Evolutionary conservation across 352 stramenopile species (phyloP).

Genomic region (Globisporangium spiculum): DNA sequence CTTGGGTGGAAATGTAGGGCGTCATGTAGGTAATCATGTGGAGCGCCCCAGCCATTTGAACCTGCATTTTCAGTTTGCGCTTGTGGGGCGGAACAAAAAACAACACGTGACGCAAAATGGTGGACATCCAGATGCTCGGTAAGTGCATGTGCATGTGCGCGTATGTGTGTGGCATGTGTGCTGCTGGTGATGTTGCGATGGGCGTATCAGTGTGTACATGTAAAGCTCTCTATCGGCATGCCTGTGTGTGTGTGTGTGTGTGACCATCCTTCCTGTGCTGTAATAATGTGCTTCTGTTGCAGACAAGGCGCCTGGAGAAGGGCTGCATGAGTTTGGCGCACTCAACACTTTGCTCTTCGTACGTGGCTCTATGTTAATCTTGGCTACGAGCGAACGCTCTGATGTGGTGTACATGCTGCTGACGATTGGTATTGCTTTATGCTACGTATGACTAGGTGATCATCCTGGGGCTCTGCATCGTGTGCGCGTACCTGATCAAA

Average conservation of each 20-base stretch:
- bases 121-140: constrained; percentile 34
- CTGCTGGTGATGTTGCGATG: background rate
- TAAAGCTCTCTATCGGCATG: background rate
- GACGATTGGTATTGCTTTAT: background rate
- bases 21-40: background rate
- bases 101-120: constrained; percentile 18
- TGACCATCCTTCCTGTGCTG: background rate
- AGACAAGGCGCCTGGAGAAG: constrained; percentile 68
- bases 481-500: constrained; percentile 90
- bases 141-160: background rate
- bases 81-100: background rate
- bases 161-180: background rate
- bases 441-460: constrained; percentile 45
- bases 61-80: background rate
- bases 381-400: background rate
- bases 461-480: constrained; percentile 87
- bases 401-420: background rate
- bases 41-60: background rate
- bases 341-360: constrained; percentile 88
- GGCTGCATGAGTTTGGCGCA: constrained; percentile 81
- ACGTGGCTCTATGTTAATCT: constrained; percentile 10
- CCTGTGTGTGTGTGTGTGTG: background rate
- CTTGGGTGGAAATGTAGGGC: background rate
- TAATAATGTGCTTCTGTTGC: background rate
- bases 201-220: background rate